A percentile compares a stretch with the other conserved stretches of the same genome.
Evolutionary conservation across 2,329 filamentous ascomycete species (phyloP).

Genomic region (Myriangium duriaei): DNA sequence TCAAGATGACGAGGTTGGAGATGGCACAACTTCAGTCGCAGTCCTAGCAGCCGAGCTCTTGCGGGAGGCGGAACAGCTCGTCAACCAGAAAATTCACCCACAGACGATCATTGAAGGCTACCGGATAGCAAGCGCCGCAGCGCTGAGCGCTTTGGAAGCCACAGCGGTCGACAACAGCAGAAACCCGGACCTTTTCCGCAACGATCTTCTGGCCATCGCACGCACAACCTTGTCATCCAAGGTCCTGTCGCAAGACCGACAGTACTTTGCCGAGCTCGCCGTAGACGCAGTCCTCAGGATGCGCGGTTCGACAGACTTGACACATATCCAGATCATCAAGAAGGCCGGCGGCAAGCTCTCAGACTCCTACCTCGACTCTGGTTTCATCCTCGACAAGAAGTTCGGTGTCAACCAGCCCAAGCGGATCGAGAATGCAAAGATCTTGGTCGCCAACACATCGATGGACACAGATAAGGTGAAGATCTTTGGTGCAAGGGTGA

Average conservation of each 20-base stretch:
- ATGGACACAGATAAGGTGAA: slow-evolving; percentile 99
- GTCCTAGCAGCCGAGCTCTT: slow-evolving; percentile 91
- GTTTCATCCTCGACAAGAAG: slow-evolving; percentile 98
- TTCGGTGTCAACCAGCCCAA: slow-evolving; percentile 98
- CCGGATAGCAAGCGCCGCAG: slow-evolving; percentile 87
- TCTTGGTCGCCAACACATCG: slow-evolving; percentile 90
- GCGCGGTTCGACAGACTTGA: slow-evolving; percentile 82
- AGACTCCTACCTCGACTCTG: slow-evolving; percentile 94
- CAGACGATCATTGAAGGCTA: slow-evolving; percentile 99
- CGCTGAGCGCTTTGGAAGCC: slow-evolving; percentile 70
- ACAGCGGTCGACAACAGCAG: slow-evolving; percentile 83
- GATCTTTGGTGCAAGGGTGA: slow-evolving; percentile 94
- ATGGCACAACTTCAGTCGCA: slow-evolving; percentile 95
- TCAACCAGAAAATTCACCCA: slow-evolving; percentile 96
- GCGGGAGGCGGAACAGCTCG: slow-evolving; percentile 90
- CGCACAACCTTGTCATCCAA: slow-evolving; percentile 95
- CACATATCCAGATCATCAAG: slow-evolving; percentile 98
- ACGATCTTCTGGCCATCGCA: slow-evolving; percentile 81
- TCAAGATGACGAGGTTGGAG: slow-evolving; percentile 95
- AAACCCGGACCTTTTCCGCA: slow-evolving; percentile 69
- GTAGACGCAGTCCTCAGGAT: slow-evolving; percentile 84
- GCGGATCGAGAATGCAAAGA: slow-evolving; percentile 94
- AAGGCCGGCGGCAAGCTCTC: slow-evolving; percentile 95
- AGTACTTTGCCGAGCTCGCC: slow-evolving; percentile 81
- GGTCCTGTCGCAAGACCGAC: slow-evolving; percentile 83